These are phyloP conservation scores for Suhomyces chickasaworum DNA, from an alignment of 1,139 yeast genomes.

Conservation along the genomic window DNA sequence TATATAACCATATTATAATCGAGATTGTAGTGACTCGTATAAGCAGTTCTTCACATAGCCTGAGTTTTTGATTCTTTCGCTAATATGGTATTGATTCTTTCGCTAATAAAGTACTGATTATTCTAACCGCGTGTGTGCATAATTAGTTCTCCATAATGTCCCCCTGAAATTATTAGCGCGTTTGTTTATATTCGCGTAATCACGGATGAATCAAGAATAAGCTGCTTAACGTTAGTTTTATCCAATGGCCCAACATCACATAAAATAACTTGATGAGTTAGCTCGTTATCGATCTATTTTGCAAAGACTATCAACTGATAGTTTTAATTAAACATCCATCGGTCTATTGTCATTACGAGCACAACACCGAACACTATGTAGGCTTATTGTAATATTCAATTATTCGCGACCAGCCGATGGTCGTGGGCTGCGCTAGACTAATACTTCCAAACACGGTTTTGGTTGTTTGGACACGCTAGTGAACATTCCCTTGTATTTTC, in stretches of 20 bases:
- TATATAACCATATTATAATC: neutral
- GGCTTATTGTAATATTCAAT: neutral
- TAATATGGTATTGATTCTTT: neutral
- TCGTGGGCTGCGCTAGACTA: conserved; percentile 12
- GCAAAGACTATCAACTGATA: too few relatives aligned
- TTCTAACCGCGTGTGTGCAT: neutral
- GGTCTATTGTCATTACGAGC: conserved; percentile 5
- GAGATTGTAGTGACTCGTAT: neutral
- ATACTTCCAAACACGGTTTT: conserved; percentile 2
- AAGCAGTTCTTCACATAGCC: neutral
- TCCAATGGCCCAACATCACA: neutral
- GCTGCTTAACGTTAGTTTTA: neutral
- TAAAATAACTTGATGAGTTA: neutral
- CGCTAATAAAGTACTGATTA: too few relatives aligned
- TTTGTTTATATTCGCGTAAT: neutral
- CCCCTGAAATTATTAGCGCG: neutral
- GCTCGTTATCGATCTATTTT: too few relatives aligned
- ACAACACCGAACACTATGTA: conserved; percentile 5
- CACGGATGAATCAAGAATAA: neutral
- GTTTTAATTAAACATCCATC: neutral
- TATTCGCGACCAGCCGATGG: conserved; percentile 5
- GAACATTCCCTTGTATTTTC: conserved; percentile 3
- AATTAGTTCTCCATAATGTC: neutral
- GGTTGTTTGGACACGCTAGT: conserved; percentile 6
- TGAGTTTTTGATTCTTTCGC: neutral